Conservation (phyloP, 441 rosid genomes). For the Bocquillonia castaneifolia region DNA sequence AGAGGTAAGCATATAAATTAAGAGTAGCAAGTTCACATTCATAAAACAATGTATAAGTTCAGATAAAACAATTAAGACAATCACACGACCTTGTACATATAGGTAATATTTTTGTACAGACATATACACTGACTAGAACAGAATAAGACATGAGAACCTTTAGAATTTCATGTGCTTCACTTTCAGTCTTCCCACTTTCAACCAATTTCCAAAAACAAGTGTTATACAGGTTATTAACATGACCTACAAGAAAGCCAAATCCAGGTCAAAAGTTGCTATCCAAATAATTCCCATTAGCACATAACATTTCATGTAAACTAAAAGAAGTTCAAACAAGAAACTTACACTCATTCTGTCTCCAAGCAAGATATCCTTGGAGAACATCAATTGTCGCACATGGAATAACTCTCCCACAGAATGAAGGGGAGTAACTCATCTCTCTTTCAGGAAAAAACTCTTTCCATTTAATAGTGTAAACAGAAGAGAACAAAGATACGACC, state of each 20-base stretch:
- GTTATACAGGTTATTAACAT: constrained; percentile 50
- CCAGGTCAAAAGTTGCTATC: neutral
- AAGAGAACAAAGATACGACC: constrained; percentile 64
- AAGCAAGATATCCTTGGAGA: constrained; percentile 75
- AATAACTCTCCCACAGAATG: constrained; percentile 57
- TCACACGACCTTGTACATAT: neutral
- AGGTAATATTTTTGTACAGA: neutral
- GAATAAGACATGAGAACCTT: constrained; percentile 40
- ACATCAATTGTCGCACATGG: constrained; percentile 68
- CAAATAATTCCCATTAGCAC: too few species aligned
- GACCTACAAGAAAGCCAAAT: constrained; percentile 48
- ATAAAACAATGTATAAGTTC: neutral
- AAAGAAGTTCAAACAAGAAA: neutral
- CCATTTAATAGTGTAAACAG: constrained; percentile 68
- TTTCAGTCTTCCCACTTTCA: constrained; percentile 54
- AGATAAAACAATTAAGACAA: neutral
- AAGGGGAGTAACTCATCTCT: constrained; percentile 55
- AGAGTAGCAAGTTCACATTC: neutral
- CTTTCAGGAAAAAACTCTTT: constrained; percentile 56
- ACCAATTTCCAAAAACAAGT: constrained; percentile 81
- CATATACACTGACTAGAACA: neutral
- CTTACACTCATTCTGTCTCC: constrained; percentile 93
- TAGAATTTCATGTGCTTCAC: constrained; percentile 53
- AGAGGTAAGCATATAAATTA: neutral
- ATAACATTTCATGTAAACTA: too few species aligned